phyloP scores from a whole-genome alignment of 73 alveolate genomes.

The Chromera velia region DNA sequence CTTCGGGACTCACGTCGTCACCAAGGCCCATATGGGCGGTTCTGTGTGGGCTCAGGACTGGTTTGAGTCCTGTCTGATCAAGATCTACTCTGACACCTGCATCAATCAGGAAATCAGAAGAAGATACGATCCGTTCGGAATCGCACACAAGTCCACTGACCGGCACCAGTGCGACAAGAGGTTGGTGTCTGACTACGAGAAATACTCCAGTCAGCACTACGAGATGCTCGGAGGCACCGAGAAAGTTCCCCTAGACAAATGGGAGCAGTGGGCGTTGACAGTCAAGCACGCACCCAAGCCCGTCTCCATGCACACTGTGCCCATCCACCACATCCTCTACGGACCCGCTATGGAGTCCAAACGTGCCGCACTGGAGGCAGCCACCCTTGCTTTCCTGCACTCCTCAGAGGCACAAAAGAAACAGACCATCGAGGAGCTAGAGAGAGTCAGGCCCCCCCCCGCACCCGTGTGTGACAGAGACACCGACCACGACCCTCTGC shows the following conservation, averaged over 20 bases:
- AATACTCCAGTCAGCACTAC: slow-evolving; percentile 4
- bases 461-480: too few species aligned
- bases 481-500: too few species aligned
- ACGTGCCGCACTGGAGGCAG: too few species aligned
- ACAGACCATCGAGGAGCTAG: too few species aligned
- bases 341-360: too few species aligned
- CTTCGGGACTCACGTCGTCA: slow-evolving; percentile 14
- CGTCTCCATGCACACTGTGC: too few species aligned
- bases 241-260: slow-evolving; percentile 5
- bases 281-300: slow-evolving; percentile 9
- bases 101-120: slow-evolving; percentile 6
- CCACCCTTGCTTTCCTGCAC: too few species aligned
- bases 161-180: background rate
- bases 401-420: too few species aligned
- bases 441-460: too few species aligned
- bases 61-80: slow-evolving; percentile 10
- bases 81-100: slow-evolving; percentile 2
- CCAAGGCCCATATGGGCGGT: slow-evolving; percentile 4
- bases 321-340: too few species aligned
- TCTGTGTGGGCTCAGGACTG: slow-evolving; percentile 8
- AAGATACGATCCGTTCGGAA: slow-evolving; percentile 9
- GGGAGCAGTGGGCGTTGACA: slow-evolving; percentile 7
- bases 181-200: background rate
- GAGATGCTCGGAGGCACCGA: slow-evolving; percentile 6
- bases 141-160: background rate